Conservation (phyloP, 2,329 filamentous ascomycete genomes). For the Colletotrichum liaoningense region DNA sequence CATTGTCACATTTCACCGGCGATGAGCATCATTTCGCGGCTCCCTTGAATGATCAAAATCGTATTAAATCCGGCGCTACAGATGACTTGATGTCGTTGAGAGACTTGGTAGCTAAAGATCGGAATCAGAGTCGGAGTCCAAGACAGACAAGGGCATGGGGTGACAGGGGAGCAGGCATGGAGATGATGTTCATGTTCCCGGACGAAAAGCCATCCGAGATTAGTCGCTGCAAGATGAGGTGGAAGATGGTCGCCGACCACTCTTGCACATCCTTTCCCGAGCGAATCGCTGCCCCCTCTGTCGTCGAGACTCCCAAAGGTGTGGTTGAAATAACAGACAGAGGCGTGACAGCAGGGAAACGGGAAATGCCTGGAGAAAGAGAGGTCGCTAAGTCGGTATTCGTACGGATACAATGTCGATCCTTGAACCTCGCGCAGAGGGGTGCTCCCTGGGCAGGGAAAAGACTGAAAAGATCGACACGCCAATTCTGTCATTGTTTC, state of each 20-base stretch:
- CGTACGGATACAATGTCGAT: background rate
- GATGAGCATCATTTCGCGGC: background rate
- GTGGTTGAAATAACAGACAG: background rate
- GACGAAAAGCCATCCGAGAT: conserved; percentile 32
- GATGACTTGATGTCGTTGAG: background rate
- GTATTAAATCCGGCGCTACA: background rate
- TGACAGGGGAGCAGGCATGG: background rate
- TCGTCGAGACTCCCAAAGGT: background rate
- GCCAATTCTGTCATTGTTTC: conserved; percentile 28
- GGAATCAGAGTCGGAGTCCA: background rate
- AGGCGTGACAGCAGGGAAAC: background rate
- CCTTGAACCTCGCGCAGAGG: background rate
- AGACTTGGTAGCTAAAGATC: background rate
- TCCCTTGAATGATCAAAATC: background rate
- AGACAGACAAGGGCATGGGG: background rate
- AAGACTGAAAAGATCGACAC: conserved; percentile 10
- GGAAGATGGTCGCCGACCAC: conserved; percentile 21
- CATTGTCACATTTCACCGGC: background rate
- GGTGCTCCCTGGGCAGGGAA: background rate
- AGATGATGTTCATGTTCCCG: conserved; percentile 15
- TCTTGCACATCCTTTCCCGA: conserved; percentile 13
- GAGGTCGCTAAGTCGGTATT: conserved; percentile 4
- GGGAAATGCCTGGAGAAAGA: background rate
- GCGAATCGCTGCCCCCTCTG: background rate
- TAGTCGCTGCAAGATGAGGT: conserved; percentile 28